These are phyloP conservation scores for Fusarium staphyleae DNA, from an alignment of 2,329 filamentous ascomycete species.

Conservation along the genomic window DNA sequence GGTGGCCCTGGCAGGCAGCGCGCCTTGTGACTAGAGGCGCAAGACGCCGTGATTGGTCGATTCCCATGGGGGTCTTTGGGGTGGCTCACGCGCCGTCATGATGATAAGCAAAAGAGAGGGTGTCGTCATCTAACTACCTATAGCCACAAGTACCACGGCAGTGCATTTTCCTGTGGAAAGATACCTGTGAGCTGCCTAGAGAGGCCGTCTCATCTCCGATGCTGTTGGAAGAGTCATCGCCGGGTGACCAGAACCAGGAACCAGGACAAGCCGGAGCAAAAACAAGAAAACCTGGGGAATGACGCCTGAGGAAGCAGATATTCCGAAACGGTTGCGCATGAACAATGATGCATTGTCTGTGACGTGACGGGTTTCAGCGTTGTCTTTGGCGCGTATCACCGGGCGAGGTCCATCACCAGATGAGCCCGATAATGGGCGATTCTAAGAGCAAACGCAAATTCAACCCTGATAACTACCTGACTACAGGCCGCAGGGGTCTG, in stretches of 20 bases:
- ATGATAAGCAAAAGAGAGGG: slow-evolving; percentile 31
- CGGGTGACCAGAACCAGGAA: slow-evolving; percentile 9
- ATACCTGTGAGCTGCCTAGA: slow-evolving; percentile 25
- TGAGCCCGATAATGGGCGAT: not conserved
- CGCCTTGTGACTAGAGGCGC: slow-evolving; percentile 19
- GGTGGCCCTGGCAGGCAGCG: slow-evolving; percentile 15
- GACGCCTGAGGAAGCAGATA: not conserved
- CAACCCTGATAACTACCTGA: no score
- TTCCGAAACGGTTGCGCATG: slow-evolving; percentile 7
- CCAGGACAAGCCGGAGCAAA: not conserved
- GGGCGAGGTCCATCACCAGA: not conserved
- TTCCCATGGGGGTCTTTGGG: slow-evolving; percentile 6
- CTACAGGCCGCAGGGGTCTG: no score
- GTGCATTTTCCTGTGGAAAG: not conserved
- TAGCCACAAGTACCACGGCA: not conserved
- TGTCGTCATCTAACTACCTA: slow-evolving; percentile 26
- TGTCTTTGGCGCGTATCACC: slow-evolving; percentile 2
- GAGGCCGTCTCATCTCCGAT: slow-evolving; percentile 21
- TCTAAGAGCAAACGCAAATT: not conserved
- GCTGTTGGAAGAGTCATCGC: slow-evolving; percentile 27
- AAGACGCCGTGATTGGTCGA: slow-evolving; percentile 9
- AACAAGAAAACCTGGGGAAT: not conserved
- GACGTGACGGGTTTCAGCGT: slow-evolving; percentile 1
- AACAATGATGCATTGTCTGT: slow-evolving; percentile 10
- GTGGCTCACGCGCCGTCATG: slow-evolving; percentile 21